Evolutionary conservation across 257 asterid genomes (phyloP), one percentile per base, ranked within the genome.

Genomic region (Solanum habrochaites): DNA sequence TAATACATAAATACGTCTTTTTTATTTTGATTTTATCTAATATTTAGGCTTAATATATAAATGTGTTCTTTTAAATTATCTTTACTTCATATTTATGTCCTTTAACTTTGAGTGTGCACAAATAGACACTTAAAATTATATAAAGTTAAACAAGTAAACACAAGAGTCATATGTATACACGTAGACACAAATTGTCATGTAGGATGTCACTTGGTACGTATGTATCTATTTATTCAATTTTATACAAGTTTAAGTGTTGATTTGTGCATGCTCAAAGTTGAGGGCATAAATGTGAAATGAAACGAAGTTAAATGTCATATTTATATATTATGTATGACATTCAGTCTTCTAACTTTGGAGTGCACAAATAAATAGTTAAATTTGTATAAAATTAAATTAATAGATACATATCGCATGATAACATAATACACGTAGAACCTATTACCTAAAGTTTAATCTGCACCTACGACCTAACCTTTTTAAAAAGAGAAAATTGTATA

Each of bases 11-110:
- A 62, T 27, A 27, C 31, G 20, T 12, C 4, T 0, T 67, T 66
- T 62, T 4, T n/a, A 20, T 0, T 62, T 62, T 62, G 16, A 1
- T 2, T n/a, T 62, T 7, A 11, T 4, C 8, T 4, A 1, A 62
- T 0, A 11, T 10, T 0, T 7, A 56, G 4, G 4, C n/a, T 7
- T 56, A 56, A 6, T 56, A 18, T 23, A 18, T 56, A 7, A 56
- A 56, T 56, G 11, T 56, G 4, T 56, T 3, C 0, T 56, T 56
- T 56, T 56, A 56, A 56, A 11, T 56, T 56, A 4, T 0, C 0
- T 0, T 3, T 0, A 56, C 2, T 56, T 56, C 1, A 6, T 4
- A 56, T 56, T 18, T 56, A 56, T 7, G 11, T 0, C 1, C 4
- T 56, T 4, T 2, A 56, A 56, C 0, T 56, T 56, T 56, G 4